Evolutionary conservation across 2,329 filamentous ascomycete genomes (phyloP).

Genomic region (Fusarium chuoi): DNA sequence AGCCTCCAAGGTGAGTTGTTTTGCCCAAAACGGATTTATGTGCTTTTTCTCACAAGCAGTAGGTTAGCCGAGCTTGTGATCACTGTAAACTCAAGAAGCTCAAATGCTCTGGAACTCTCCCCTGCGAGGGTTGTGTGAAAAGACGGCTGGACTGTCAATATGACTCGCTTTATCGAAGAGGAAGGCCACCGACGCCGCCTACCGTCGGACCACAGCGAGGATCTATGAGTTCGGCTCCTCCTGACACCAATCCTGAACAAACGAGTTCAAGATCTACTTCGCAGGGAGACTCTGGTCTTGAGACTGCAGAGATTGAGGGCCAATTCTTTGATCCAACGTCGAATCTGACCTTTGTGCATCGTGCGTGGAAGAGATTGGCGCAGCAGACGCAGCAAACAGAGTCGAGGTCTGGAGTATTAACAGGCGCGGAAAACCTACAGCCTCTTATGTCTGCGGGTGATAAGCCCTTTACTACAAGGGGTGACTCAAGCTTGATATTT

Average conservation of each 20-base stretch:
- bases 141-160: slow-evolving; percentile 48
- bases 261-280: slow-evolving; percentile 7
- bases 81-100: slow-evolving; percentile 52
- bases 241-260: slow-evolving; percentile 4
- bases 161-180: slow-evolving; percentile 50
- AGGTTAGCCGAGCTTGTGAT: slow-evolving; percentile 51
- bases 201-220: slow-evolving; percentile 3
- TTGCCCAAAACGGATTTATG: neutral
- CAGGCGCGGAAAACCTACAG: slow-evolving; percentile 49
- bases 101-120: slow-evolving; percentile 51
- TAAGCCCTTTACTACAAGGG: slow-evolving; percentile 54
- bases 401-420: slow-evolving; percentile 26
- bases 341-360: slow-evolving; percentile 62
- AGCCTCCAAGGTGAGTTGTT: neutral
- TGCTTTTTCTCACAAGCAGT: slow-evolving; percentile 10
- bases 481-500: slow-evolving; percentile 47
- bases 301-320: slow-evolving; percentile 61
- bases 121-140: slow-evolving; percentile 48
- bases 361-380: slow-evolving; percentile 61
- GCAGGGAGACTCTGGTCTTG: slow-evolving; percentile 55
- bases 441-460: slow-evolving; percentile 59
- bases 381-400: slow-evolving; percentile 50
- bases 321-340: slow-evolving; percentile 64
- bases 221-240: slow-evolving; percentile 17
- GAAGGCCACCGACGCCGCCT: slow-evolving; percentile 51